Conservation (phyloP, 139 green algal species). For the Tetradesmus obliquus region DNA sequence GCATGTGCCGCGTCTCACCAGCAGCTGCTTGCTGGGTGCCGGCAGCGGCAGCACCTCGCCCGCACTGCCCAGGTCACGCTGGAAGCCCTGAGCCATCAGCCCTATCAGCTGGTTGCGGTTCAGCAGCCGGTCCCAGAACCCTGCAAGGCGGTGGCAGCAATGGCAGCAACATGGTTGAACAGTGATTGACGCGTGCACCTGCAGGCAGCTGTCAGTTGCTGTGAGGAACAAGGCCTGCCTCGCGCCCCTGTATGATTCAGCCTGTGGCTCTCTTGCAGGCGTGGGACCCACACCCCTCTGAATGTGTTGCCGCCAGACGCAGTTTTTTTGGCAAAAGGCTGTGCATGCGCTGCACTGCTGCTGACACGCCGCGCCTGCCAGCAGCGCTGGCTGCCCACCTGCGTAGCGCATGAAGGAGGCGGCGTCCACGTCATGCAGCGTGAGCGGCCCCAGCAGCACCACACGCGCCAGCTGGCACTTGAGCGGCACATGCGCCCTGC, state of each 20-base stretch:
- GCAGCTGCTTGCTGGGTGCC: slow-evolving; percentile 66
- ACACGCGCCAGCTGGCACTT: slow-evolving; percentile 71
- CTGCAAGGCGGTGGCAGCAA: slow-evolving; percentile 16
- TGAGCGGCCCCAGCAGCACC: slow-evolving; percentile 81
- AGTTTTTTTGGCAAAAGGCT: neutral
- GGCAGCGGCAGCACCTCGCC: slow-evolving; percentile 63
- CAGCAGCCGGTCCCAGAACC: slow-evolving; percentile 9
- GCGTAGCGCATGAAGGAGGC: slow-evolving; percentile 66
- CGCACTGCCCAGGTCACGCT: slow-evolving; percentile 62
- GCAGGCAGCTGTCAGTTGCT: neutral
- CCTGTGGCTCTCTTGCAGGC: neutral
- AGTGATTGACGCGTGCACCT: neutral
- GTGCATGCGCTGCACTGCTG: neutral
- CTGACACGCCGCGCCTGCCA: neutral
- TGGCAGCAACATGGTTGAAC: neutral
- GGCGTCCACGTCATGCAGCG: slow-evolving; percentile 76
- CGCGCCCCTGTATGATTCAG: neutral
- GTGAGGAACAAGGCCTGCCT: no score
- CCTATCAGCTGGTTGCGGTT: slow-evolving; percentile 45
- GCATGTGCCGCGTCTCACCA: slow-evolving; percentile 54
- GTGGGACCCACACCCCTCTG: no score
- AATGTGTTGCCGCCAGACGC: no score
- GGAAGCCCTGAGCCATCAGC: slow-evolving; percentile 74
- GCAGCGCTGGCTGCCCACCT: slow-evolving; percentile 35
- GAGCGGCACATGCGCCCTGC: slow-evolving; percentile 67